Evolutionary conservation across 2,329 filamentous ascomycete species (phyloP).

Genomic region (Fusarium incarnatum): DNA sequence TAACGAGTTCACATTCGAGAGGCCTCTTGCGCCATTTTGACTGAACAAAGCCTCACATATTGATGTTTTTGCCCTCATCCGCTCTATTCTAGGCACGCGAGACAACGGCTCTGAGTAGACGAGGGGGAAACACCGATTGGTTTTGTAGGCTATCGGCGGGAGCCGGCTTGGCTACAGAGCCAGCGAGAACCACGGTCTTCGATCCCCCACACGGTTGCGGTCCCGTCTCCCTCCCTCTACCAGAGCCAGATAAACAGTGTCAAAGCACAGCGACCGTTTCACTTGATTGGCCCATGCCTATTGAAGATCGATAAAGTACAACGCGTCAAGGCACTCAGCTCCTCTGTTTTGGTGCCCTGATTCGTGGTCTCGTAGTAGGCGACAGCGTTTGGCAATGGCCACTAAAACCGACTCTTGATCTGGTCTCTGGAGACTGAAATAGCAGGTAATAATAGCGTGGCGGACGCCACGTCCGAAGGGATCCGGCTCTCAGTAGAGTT

Average conservation of each 20-base stretch:
- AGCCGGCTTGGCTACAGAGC: constrained; percentile 30
- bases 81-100: not conserved
- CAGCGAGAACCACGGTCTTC: constrained; percentile 19
- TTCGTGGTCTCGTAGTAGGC: constrained; percentile 9
- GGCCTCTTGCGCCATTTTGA: not conserved
- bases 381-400: constrained; percentile 8
- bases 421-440: constrained; percentile 30
- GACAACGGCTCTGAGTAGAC: constrained; percentile 13
- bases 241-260: constrained; percentile 11
- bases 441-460: constrained; percentile 38
- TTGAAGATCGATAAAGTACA: constrained; percentile 12
- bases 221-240: not conserved
- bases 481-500: constrained; percentile 40
- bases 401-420: constrained; percentile 26
- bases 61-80: not conserved
- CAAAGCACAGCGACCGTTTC: not conserved
- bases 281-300: constrained; percentile 11
- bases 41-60: not conserved
- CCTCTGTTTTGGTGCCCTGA: not conserved
- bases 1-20: not conserved
- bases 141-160: constrained; percentile 35
- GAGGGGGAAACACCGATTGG: constrained; percentile 9
- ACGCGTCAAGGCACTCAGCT: not conserved
- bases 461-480: constrained; percentile 44
- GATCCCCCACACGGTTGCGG: constrained; percentile 16